Percentiles rank a stretch among this genome's conserved stretches.
These are phyloP conservation scores for Aspergillus mulundensis DNA, from an alignment of 495 filamentous ascomycete genomes.

Conservation along the genomic window DNA sequence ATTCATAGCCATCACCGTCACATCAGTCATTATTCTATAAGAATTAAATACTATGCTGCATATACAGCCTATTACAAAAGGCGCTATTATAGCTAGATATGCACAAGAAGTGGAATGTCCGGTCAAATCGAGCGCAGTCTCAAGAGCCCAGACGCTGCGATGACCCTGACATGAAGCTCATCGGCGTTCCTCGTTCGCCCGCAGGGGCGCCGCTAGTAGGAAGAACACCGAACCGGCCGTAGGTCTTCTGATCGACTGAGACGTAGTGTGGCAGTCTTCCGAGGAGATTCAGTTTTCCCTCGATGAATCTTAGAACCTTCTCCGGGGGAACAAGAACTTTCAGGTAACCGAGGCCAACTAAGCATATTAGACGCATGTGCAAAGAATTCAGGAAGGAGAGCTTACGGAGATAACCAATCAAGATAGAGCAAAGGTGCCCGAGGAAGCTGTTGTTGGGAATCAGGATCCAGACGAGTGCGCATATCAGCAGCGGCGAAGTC, in stretches of 20 bases:
- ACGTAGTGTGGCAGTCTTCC: slow-evolving; percentile 83
- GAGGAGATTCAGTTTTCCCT: slow-evolving; percentile 77
- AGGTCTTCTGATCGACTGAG: slow-evolving; percentile 92
- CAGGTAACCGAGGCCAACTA: slow-evolving; percentile 79
- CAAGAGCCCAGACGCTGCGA: slow-evolving; percentile 62
- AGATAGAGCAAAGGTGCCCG: slow-evolving; percentile 78
- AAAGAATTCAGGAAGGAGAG: background rate
- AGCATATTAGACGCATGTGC: slow-evolving; percentile 15
- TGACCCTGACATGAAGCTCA: slow-evolving; percentile 52
- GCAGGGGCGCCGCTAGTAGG: slow-evolving; percentile 49
- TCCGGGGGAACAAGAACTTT: slow-evolving; percentile 83
- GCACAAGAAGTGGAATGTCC: slow-evolving; percentile 30
- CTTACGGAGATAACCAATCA: slow-evolving; percentile 82
- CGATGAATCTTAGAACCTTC: slow-evolving; percentile 73
- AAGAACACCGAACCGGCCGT: slow-evolving; percentile 86
- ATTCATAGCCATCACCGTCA: background rate
- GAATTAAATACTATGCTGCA: slow-evolving; percentile 12
- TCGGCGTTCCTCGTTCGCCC: slow-evolving; percentile 45
- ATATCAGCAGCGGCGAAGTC: slow-evolving; percentile 74
- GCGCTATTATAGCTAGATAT: slow-evolving; percentile 26
- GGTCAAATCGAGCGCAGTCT: slow-evolving; percentile 5
- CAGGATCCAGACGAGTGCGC: slow-evolving; percentile 66
- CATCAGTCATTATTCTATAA: slow-evolving; percentile 12
- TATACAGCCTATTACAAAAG: slow-evolving; percentile 14
- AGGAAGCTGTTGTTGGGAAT: slow-evolving; percentile 77